Evolutionary conservation across 164 flowering plant species (phyloP), one percentile per base, ranked within the genome.

Genomic region (Kingdonia uniflora): DNA sequence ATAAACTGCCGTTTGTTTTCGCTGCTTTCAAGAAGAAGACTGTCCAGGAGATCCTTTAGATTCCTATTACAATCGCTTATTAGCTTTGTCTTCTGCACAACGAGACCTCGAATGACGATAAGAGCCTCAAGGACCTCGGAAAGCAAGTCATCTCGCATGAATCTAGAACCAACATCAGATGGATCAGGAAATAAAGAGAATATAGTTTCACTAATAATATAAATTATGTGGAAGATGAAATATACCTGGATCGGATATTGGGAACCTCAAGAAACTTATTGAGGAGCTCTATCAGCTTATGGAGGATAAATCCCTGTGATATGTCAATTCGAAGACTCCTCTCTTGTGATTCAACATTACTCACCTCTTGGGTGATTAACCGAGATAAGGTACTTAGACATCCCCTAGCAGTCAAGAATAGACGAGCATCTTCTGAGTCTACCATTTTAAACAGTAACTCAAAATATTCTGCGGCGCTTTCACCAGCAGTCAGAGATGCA

Each of bases 241-340:
- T 11, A 22, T 76, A 86, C 99, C 99, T 87, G 25, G 84, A 71
- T 76, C 99, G 77, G 57, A 94, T 78, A 58, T 80, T 87, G 8
- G 88, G 78, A 46, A 87, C 87, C 68, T 89, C 99, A 55, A 94
- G 71, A 76, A 89, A 94, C 65, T 87, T 94, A 26, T 92, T 83
- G 69, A 94, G 95, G 23, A 94, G 81, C 74, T 89, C 97, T 47
- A 94, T 83, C 16, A 94, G 91, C 65, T 94, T 94, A 68, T 94
- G 97, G 61, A 94, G 97, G 40, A 84, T 87, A 68, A 94, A 94
- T 44, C 99, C 99, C 65, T 89, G 99, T 12, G 99, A 89, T 62
- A 94, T 94, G 65, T 94, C 95, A 66, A 94, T 87, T 62, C 74
- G 97, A 40, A 87, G 70, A 76, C 97, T 94, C 77, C 88, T 79